A percentile compares a stretch with the other conserved stretches of the same genome.
Evolutionary conservation across 2,329 filamentous ascomycete species (phyloP).

Genomic region (Harringtonia aguacate): DNA sequence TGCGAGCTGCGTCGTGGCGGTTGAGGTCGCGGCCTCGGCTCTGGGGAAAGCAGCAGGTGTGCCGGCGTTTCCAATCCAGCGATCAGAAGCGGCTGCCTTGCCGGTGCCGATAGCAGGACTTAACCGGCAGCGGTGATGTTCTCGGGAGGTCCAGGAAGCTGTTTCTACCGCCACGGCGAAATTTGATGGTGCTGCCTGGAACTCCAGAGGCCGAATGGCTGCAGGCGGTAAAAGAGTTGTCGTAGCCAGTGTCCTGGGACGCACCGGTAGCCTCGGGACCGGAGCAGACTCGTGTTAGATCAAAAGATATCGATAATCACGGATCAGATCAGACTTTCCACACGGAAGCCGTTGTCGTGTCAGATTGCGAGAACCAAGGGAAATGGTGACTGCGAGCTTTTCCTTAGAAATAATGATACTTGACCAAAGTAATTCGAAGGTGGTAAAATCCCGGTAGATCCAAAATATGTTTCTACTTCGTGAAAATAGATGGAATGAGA

Average conservation of each 20-base stretch:
- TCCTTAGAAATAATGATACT: too few species aligned
- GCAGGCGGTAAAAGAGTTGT: not conserved
- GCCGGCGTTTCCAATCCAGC: not conserved
- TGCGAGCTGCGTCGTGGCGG: not conserved
- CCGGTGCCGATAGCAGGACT: not conserved
- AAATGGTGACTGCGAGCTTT: too few species aligned
- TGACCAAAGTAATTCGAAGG: too few species aligned
- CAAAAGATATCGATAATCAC: too few species aligned
- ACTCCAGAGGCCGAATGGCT: not conserved
- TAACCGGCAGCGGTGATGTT: slow-evolving; percentile 9
- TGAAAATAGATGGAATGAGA: too few species aligned
- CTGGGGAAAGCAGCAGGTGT: not conserved
- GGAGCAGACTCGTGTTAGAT: too few species aligned
- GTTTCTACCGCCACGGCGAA: slow-evolving; percentile 17
- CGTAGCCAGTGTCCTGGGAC: not conserved
- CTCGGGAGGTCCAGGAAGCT: slow-evolving; percentile 11
- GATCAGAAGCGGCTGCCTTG: not conserved
- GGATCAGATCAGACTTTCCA: too few species aligned
- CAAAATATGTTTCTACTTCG: too few species aligned
- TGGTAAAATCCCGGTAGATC: too few species aligned
- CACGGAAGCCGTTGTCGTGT: too few species aligned
- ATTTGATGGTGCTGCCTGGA: not conserved
- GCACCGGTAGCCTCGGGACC: too few species aligned
- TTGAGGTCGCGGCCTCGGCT: slow-evolving; percentile 1
- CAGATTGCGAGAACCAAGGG: too few species aligned